Evolutionary conservation across 768 basidiomycete species (phyloP), one percentile per base, ranked within the genome.

Genomic region (Tricholoma furcatifolium): DNA sequence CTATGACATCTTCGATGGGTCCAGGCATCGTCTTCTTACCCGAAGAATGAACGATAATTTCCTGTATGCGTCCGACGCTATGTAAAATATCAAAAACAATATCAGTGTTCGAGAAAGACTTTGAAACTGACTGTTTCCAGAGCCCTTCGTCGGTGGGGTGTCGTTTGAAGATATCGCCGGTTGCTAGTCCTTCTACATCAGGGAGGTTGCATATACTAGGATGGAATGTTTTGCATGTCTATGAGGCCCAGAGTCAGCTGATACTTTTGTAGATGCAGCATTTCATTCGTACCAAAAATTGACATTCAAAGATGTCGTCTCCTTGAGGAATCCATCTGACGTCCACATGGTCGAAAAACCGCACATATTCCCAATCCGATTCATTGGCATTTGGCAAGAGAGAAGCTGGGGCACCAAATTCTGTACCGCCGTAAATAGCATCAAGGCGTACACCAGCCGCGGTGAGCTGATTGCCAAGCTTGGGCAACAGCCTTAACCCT

Each of bases 301-400:
- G 73, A 18, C 62, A 67, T 47, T 75, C 74, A 39, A 61, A 74
- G 2, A 65, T 70, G 1, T 62, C 69, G 12, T 74, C 70, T 0
- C 58, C 69, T 34, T 72, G 71, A 1, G 65, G 48, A 0, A 59
- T 59, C 72, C 74, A 74, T n/a, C 69, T 51, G 6, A 70, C 43
- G 1, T 56, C 57, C n/a, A 57, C 51, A 3, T 51, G 49, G 1
- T 67, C 62, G 7, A 58, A 52, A 35, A 70, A 67, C 18, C 62
- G 57, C 3, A 67, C 17, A 61, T 65, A 74, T 4, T 62, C 63
- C 72, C 72, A 75, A 1, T 68, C 59, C 5, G 10, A 38, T 38
- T 10, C 1, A 44, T 47, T 23, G 24, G 41, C 57, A 12, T 58
- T 23, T 5, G 27, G 32, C 4, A 50, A 46, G 7, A 47, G 36